Percentiles rank a stretch among this genome's conserved stretches.
Evolutionary conservation across 257 asterid species (phyloP).

Genomic region (Verbena officinalis): DNA sequence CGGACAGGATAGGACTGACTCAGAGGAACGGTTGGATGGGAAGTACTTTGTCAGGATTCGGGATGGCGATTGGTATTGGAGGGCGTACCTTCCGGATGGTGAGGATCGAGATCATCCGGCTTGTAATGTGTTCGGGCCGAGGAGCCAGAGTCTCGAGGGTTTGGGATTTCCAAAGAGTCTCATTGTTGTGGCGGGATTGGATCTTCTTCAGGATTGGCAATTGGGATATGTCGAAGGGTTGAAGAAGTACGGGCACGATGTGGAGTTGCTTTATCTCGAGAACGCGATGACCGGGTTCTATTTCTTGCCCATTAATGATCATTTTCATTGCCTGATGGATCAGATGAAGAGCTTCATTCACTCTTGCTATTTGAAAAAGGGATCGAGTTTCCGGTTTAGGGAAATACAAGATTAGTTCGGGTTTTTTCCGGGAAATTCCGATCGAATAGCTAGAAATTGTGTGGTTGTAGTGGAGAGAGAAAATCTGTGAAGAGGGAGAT

Average conservation of each 20-base stretch:
- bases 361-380: no score
- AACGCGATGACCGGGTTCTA: conserved; percentile 86
- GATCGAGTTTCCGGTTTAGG: no score
- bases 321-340: conserved; percentile 65
- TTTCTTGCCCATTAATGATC: conserved; percentile 81
- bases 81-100: conserved; percentile 78
- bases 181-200: conserved; percentile 84
- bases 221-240: conserved; percentile 69
- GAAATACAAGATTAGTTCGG: no score
- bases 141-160: conserved; percentile 46
- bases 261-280: conserved; percentile 56
- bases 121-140: conserved; percentile 73
- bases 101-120: conserved; percentile 89
- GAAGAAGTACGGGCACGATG: conserved; percentile 47
- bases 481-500: no score
- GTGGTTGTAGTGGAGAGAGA: no score
- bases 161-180: conserved; percentile 62
- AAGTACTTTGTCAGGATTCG: conserved; percentile 68
- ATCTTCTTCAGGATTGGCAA: conserved; percentile 87
- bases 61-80: conserved; percentile 91
- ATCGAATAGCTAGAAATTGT: no score
- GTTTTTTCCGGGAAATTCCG: no score
- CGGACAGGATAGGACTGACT: conserved; percentile 68
- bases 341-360: conserved; percentile 57
- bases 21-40: conserved; percentile 69